Evolutionary conservation across 2,329 filamentous ascomycete genomes (phyloP).

Genomic region (Parascedosporium putredinis): DNA sequence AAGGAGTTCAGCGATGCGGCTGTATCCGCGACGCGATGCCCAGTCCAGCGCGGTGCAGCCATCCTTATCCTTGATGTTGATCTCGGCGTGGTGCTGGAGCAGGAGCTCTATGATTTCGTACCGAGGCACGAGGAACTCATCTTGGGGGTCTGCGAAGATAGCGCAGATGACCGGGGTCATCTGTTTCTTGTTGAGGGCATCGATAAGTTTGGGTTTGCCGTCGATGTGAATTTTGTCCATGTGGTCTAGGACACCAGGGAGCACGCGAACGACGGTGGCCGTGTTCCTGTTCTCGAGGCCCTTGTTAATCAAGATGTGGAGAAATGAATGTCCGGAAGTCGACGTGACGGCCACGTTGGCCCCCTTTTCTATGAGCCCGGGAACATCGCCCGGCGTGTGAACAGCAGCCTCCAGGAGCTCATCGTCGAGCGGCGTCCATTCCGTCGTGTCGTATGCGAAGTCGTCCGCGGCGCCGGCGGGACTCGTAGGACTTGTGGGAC

Average conservation of each 20-base stretch:
- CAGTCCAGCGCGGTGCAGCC: constrained; percentile 7
- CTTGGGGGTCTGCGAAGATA: background rate
- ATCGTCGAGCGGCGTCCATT: background rate
- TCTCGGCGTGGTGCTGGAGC: constrained; percentile 4
- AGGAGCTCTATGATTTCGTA: constrained; percentile 5
- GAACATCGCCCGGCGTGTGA: background rate
- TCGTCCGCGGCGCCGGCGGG: background rate
- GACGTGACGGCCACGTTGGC: background rate
- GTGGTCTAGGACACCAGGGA: background rate
- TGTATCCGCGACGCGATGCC: constrained; percentile 1
- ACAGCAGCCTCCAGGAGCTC: background rate
- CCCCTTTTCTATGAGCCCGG: background rate
- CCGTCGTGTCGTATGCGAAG: background rate
- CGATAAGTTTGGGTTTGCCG: too few relatives aligned
- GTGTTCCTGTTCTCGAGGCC: background rate
- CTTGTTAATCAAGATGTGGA: background rate
- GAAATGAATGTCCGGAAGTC: background rate
- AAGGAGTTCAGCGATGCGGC: constrained; percentile 5
- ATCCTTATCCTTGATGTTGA: background rate
- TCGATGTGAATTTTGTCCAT: background rate
- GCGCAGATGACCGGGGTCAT: background rate
- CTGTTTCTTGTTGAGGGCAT: background rate
- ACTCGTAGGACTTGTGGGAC: background rate
- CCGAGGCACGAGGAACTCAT: background rate
- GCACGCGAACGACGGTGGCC: background rate